Evolutionary conservation across 768 basidiomycete genomes (phyloP).

Genomic region (Suillus paluster): DNA sequence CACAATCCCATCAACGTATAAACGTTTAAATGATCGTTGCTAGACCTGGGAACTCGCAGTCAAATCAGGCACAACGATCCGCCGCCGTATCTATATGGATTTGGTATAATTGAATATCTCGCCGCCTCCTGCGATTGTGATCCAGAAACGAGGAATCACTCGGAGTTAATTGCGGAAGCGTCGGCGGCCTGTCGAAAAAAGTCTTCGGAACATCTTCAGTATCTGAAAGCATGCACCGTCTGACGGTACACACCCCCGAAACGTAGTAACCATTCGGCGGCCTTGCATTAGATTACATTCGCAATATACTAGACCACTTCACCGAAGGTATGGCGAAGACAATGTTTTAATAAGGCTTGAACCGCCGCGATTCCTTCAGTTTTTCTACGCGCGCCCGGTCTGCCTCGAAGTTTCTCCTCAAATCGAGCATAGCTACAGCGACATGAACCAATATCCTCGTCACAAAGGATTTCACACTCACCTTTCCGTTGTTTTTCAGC

Average conservation of each 20-base stretch:
- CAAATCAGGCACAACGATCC: not conserved
- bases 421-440: conserved; percentile 53
- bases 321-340: not conserved
- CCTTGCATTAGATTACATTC: not conserved
- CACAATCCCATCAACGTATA: not conserved
- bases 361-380: conserved; percentile 71
- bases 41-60: not conserved
- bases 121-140: too few relatives aligned
- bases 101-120: too few relatives aligned
- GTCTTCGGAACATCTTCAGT: not conserved
- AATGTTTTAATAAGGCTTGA: conserved; percentile 81
- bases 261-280: not conserved
- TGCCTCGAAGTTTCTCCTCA: conserved; percentile 82
- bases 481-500: conserved; percentile 88
- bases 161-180: not conserved
- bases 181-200: not conserved
- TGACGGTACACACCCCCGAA: not conserved
- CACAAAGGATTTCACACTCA: conserved; percentile 34
- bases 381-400: conserved; percentile 66
- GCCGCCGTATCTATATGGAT: too few relatives aligned
- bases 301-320: not conserved
- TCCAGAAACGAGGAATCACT: too few relatives aligned
- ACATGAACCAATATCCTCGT: conserved; percentile 11
- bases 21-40: not conserved
- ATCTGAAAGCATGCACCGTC: not conserved